phyloP scores from a whole-genome alignment of 305 asterid genomes.

The Fraxinus baroniana region DNA sequence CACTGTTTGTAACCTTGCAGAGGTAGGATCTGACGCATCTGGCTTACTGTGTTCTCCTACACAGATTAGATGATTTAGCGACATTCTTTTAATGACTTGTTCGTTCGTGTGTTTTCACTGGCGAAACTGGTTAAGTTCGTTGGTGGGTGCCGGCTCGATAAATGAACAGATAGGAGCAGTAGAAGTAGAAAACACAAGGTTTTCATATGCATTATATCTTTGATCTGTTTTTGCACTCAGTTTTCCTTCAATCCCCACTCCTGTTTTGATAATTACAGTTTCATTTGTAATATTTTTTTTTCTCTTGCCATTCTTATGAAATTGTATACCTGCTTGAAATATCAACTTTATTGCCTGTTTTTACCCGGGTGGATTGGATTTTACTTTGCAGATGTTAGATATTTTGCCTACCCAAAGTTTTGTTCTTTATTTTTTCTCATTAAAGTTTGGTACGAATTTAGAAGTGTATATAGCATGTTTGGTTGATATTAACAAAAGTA shows the following conservation, averaged over 20 bases:
- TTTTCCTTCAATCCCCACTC: slow-evolving; percentile 8
- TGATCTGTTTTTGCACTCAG: slow-evolving; percentile 29
- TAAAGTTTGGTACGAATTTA: neutral
- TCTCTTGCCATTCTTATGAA: neutral
- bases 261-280: slow-evolving; percentile 18
- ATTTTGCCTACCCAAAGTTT: neutral
- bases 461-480: neutral
- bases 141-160: slow-evolving; percentile 15
- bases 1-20: slow-evolving; percentile 64
- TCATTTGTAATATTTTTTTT: neutral
- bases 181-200: slow-evolving; percentile 8
- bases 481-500: neutral
- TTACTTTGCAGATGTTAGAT: too few relatives aligned
- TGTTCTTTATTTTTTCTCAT: neutral
- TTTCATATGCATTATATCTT: slow-evolving; percentile 22
- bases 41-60: slow-evolving; percentile 76
- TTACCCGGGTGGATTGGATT: too few relatives aligned
- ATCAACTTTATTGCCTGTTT: neutral
- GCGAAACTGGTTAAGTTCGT: slow-evolving; percentile 14
- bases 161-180: slow-evolving; percentile 29
- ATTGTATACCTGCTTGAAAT: neutral
- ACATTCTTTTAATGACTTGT: neutral
- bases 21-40: slow-evolving; percentile 72
- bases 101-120: neutral
- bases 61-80: slow-evolving; percentile 52